A percentile compares a stretch with the other conserved stretches of the same genome.
Evolutionary conservation across 768 basidiomycete species (phyloP).

Genomic region (Austroboletus festivus): DNA sequence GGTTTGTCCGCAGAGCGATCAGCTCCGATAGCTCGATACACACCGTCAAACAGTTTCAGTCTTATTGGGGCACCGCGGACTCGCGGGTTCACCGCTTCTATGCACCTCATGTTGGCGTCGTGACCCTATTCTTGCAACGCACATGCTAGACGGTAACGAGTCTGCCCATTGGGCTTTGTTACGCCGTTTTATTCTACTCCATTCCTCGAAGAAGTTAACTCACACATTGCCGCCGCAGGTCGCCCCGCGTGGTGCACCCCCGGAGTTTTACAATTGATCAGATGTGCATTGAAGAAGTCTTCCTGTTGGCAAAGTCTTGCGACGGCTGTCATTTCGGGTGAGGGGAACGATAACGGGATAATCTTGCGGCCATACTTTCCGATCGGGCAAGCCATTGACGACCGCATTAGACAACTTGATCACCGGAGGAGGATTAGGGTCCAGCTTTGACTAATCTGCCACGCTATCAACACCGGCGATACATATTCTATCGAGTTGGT

Average conservation of each 20-base stretch:
- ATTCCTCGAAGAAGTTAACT: neutral
- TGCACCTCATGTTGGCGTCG: neutral
- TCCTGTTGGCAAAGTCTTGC: neutral
- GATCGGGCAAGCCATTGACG: neutral
- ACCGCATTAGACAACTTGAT: neutral
- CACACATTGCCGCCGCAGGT: neutral
- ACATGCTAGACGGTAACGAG: neutral
- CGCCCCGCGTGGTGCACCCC: neutral
- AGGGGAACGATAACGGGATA: neutral
- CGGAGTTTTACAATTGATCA: conserved; percentile 3
- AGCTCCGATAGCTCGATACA: neutral
- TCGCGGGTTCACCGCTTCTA: neutral
- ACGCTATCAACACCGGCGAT: neutral
- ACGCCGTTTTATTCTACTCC: neutral
- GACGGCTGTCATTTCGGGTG: neutral
- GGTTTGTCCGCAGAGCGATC: neutral
- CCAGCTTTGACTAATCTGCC: neutral
- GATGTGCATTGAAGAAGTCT: neutral
- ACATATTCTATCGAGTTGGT: neutral
- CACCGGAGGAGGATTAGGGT: neutral
- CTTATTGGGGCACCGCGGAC: neutral
- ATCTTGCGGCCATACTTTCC: neutral
- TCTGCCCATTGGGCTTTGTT: conserved; percentile 1
- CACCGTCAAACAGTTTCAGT: neutral
- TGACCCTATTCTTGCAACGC: neutral